Evolutionary conservation across 2,329 filamentous ascomycete species (phyloP), one percentile per base, ranked within the genome.

Genomic region (Xylariaceae sp.): DNA sequence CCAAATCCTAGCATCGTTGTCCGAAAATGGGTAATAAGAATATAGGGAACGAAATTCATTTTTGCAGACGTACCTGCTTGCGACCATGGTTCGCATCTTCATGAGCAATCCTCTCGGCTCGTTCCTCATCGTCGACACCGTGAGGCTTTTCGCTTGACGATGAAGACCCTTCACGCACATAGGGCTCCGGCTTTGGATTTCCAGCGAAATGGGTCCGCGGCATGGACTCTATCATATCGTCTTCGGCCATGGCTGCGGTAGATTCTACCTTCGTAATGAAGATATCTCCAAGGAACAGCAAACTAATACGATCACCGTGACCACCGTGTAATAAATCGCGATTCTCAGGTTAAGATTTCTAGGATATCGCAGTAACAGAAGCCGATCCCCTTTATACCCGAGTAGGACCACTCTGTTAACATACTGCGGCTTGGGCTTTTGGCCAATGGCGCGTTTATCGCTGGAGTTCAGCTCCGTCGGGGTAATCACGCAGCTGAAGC

Each of bases 41-140:
- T 17, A 14, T 11, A 16, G 21, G n/a, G 17, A 14, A 39, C 16
- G 12, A 8, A 21, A 28, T 19, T 39, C n/a, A 19, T 3, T 28
- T 14, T 29, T 16, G 19, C 19, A 4, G 31, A 23, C 46, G 17
- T 34, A 49, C 46, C 46, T 49, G 46, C 46, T 49, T 49, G 46
- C 19, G 46, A 31, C 14, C 5, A n/a, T 23, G 21, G n/a, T 26
- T 26, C 3, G 24, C 17, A 39, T 49, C 46, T 28, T 37, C 17
- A 19, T 37, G 4, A 26, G 46, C 46, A 39, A 49, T 49, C 12
- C 46, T 37, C 12, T 28, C 19, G 9, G 31, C 34, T 14, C 34
- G 31, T 34, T 49, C 46, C 14, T 49, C 46, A 33, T 49, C 46
- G 23, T 49, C 46, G 6, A 28, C 17, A 39, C 4, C 5, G 14